These are phyloP conservation scores for Russula brevipes DNA, from an alignment of 768 basidiomycete genomes.

Conservation along the genomic window DNA sequence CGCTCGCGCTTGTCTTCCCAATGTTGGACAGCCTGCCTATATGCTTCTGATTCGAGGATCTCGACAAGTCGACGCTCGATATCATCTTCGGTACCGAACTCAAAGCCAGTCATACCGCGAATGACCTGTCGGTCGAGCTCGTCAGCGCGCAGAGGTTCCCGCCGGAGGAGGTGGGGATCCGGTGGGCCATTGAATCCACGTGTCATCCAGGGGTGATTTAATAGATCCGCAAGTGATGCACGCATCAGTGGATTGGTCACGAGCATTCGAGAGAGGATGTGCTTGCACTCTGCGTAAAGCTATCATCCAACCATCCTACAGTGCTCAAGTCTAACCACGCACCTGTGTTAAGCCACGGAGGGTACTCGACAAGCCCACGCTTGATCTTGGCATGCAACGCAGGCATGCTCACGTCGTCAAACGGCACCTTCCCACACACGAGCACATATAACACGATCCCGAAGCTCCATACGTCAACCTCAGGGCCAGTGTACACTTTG, in stretches of 20 bases:
- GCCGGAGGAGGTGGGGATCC: slow-evolving; percentile 78
- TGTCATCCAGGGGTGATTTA: slow-evolving; percentile 88
- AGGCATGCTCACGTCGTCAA: slow-evolving; percentile 99
- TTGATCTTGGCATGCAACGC: slow-evolving; percentile 99
- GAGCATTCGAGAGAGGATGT: slow-evolving; percentile 89
- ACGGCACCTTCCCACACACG: slow-evolving; percentile 97
- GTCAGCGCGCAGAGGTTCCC: slow-evolving; percentile 82
- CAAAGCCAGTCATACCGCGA: slow-evolving; percentile 91
- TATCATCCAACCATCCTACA: not conserved
- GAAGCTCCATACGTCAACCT: slow-evolving; percentile 99
- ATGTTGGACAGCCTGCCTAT: slow-evolving; percentile 61
- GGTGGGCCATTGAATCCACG: slow-evolving; percentile 81
- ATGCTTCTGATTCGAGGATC: slow-evolving; percentile 74
- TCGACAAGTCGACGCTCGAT: slow-evolving; percentile 68
- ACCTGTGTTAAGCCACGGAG: slow-evolving; percentile 94
- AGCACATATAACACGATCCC: slow-evolving; percentile 98
- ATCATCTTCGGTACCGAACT: slow-evolving; percentile 86
- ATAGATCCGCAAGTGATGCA: slow-evolving; percentile 78
- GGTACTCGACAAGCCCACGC: slow-evolving; percentile 93
- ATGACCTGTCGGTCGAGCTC: slow-evolving; percentile 87
- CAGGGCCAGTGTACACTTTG: slow-evolving; percentile 93
- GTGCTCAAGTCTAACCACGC: slow-evolving; percentile 30
- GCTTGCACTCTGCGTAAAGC: slow-evolving; percentile 75
- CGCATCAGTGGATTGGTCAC: slow-evolving; percentile 88
- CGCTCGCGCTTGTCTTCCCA: slow-evolving; percentile 68